These are phyloP conservation scores for Hypoxylon intermedium DNA, from an alignment of 495 filamentous ascomycete genomes.

Conservation along the genomic window DNA sequence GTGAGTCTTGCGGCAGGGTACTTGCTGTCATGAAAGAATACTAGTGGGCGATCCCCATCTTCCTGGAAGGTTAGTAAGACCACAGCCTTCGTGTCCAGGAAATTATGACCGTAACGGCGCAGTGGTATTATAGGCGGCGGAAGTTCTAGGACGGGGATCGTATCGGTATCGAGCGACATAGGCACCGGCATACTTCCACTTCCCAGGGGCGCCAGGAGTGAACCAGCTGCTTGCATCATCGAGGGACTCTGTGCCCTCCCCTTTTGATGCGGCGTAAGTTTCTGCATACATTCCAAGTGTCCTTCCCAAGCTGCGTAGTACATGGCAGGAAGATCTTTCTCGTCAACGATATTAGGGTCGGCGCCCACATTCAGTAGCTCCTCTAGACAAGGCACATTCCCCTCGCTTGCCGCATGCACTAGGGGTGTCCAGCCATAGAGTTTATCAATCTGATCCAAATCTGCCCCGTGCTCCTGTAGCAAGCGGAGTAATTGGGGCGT, in stretches of 20 bases:
- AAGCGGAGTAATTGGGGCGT: conserved; percentile 78
- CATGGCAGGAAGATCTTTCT: conserved; percentile 92
- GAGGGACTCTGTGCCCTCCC: conserved; percentile 39
- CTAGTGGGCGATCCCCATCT: conserved; percentile 70
- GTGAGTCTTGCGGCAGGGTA: conserved; percentile 94
- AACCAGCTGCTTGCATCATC: conserved; percentile 39
- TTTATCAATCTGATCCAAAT: conserved; percentile 91
- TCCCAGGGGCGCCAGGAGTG: conserved; percentile 46
- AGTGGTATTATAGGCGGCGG: conserved; percentile 96
- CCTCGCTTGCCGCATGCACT: conserved; percentile 96
- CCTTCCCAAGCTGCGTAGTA: conserved; percentile 99
- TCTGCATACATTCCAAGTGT: conserved; percentile 89
- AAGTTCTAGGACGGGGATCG: conserved; percentile 88
- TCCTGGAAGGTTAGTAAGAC: conserved; percentile 87
- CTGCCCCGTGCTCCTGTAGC: conserved; percentile 84
- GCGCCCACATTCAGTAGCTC: conserved; percentile 78
- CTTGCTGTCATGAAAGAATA: conserved; percentile 93
- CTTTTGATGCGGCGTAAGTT: conserved; percentile 68
- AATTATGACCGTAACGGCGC: conserved; percentile 95
- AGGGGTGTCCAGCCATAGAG: conserved; percentile 96
- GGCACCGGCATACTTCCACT: conserved; percentile 62
- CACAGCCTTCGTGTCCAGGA: conserved; percentile 95
- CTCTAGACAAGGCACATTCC: conserved; percentile 84
- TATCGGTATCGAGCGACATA: conserved; percentile 78
- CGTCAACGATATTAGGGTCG: conserved; percentile 77